phyloP scores from a whole-genome alignment of 805 yeast species.

The Pichia eremophila region DNA sequence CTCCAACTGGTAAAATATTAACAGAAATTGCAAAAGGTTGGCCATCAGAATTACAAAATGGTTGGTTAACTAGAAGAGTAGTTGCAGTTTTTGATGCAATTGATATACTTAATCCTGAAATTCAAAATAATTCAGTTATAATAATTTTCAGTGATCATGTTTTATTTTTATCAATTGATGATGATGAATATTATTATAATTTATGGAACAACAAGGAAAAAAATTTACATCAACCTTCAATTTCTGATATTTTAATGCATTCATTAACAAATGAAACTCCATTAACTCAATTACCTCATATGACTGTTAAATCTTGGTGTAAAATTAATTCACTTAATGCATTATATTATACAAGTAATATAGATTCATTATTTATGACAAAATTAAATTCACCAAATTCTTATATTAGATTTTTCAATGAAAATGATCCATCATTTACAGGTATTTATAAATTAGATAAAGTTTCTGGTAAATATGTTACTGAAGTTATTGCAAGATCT shows the following conservation, averaged over 20 bases:
- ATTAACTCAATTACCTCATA: constrained; percentile 51
- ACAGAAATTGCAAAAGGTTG: constrained; percentile 78
- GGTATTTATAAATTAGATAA: constrained; percentile 20
- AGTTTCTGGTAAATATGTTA: constrained; percentile 30
- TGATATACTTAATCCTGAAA: constrained; percentile 18
- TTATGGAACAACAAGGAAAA: constrained; percentile 8
- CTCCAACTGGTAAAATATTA: constrained; percentile 83
- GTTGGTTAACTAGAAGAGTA: constrained; percentile 81
- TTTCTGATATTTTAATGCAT: constrained; percentile 81
- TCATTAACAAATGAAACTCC: constrained; percentile 82
- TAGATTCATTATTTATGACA: constrained; percentile 7
- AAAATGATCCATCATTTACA: constrained; percentile 4
- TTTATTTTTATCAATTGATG: constrained; percentile 49
- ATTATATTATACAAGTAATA: constrained; percentile 31
- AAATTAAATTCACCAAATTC: constrained; percentile 3
- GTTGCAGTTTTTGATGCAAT: constrained; percentile 55
- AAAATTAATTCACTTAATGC: constrained; percentile 47
- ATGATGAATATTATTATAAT: constrained; percentile 31
- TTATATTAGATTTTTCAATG: constrained; percentile 21
- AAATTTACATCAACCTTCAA: constrained; percentile 40
- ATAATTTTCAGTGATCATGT: constrained; percentile 77
- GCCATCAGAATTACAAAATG: constrained; percentile 82
- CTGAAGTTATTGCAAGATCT: constrained; percentile 57
- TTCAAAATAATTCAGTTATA: constrained; percentile 41
- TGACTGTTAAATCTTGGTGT: constrained; percentile 64